Evolutionary conservation across 768 basidiomycete genomes (phyloP).

Genomic region (Tremella yokohamensis): DNA sequence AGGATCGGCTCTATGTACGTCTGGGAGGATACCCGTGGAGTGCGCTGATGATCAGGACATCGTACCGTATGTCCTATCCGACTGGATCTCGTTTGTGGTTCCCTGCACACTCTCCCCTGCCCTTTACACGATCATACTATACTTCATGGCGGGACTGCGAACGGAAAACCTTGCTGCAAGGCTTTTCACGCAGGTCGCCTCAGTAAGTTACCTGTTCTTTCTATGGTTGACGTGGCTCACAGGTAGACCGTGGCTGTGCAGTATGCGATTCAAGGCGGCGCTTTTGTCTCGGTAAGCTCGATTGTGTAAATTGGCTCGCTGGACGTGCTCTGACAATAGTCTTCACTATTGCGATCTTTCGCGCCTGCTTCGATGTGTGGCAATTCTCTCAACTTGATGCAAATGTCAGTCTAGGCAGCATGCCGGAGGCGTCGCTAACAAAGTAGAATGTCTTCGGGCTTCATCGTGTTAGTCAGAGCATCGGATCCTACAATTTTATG

Average conservation of each 20-base stretch:
- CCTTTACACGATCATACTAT: constrained; percentile 47
- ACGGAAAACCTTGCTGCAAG: constrained; percentile 51
- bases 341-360: constrained; percentile 31
- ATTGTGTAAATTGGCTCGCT: too few species aligned
- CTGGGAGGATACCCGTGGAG: not conserved
- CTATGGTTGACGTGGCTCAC: constrained; percentile 10
- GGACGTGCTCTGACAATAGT: constrained; percentile 10
- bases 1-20: constrained; percentile 46
- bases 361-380: constrained; percentile 32
- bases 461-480: constrained; percentile 29
- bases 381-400: constrained; percentile 36
- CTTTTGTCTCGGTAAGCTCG: constrained; percentile 25
- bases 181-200: constrained; percentile 51
- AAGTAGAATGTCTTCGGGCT: constrained; percentile 36
- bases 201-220: constrained; percentile 25
- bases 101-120: constrained; percentile 51
- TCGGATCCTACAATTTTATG: constrained; percentile 30
- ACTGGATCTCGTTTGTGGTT: constrained; percentile 52
- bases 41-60: constrained; percentile 39
- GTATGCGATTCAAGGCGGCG: constrained; percentile 30
- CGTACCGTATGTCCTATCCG: constrained; percentile 52
- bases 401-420: constrained; percentile 21
- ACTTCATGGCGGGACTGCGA: constrained; percentile 50
- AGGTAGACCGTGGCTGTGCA: constrained; percentile 34
- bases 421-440: not conserved